These are phyloP conservation scores for Lipomyces yamadae DNA, from an alignment of 805 yeast species.

Conservation along the genomic window DNA sequence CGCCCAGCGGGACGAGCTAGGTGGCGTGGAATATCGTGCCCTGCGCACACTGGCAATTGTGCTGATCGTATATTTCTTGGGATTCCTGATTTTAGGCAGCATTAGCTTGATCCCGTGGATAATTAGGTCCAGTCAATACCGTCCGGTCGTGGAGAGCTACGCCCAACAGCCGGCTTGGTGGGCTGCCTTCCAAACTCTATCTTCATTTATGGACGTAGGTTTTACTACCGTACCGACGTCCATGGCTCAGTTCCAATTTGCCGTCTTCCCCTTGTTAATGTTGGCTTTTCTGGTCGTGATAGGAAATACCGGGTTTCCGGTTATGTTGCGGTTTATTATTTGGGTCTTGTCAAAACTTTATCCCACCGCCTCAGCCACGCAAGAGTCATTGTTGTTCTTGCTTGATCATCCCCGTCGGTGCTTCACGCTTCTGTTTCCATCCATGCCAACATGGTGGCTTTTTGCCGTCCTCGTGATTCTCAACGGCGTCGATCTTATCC, in stretches of 20 bases:
- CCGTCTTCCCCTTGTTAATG: slow-evolving; percentile 67
- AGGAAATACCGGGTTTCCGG: slow-evolving; percentile 96
- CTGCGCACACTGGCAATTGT: slow-evolving; percentile 73
- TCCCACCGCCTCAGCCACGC: slow-evolving; percentile 53
- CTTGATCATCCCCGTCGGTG: slow-evolving; percentile 97
- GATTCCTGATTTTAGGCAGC: slow-evolving; percentile 71
- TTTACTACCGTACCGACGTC: slow-evolving; percentile 80
- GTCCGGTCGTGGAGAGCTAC: slow-evolving; percentile 51
- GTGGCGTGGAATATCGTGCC: slow-evolving; percentile 96
- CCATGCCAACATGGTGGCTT: slow-evolving; percentile 95
- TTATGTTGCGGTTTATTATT: slow-evolving; percentile 75
- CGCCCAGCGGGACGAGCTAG: slow-evolving; percentile 88
- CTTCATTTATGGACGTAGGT: slow-evolving; percentile 87
- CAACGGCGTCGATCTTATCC: slow-evolving; percentile 76
- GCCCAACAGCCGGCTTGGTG: slow-evolving; percentile 89
- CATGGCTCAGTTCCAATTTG: slow-evolving; percentile 66
- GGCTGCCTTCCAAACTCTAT: slow-evolving; percentile 83
- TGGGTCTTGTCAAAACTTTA: slow-evolving; percentile 77
- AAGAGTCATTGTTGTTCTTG: slow-evolving; percentile 81
- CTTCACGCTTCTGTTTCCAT: slow-evolving; percentile 88
- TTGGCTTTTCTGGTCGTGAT: slow-evolving; percentile 74
- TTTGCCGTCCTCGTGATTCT: slow-evolving; percentile 71
- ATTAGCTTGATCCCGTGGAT: slow-evolving; percentile 58
- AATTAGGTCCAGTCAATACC: slow-evolving; percentile 50
- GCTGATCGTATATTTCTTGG: slow-evolving; percentile 69